Base-by-base conservation (phyloP, 1,284 basidiomycete species). In the Fomitopsis pinicola region DNA sequence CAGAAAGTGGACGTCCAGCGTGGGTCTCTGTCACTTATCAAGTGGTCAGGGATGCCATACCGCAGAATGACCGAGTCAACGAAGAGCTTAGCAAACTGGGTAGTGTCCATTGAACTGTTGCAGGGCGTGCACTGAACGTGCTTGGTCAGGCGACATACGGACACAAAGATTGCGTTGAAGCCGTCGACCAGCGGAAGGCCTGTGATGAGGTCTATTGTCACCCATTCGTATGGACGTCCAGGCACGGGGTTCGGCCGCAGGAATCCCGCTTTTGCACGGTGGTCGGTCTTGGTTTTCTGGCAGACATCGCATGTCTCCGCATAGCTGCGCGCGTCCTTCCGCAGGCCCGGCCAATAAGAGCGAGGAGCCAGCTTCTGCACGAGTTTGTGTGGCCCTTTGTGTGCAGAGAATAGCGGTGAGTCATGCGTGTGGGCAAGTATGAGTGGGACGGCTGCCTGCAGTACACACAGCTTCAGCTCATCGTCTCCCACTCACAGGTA, bases 81-180 rank as follows among this genome's bases (percentile, higher is more conserved):
- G 30, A 75, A 65, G 1, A 75, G 48, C 19, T 59, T 8, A 0
- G 69, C 70, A 3, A 60, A 66, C 40, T 63, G 65, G 53, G 63
- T 57, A 4, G 65, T 61, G 1, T 57, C 65, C 0, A 73, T 60
- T 5, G 44, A 53, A 19, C 68, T 74, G 0, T 59, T 44, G 1
- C 68, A 71, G 0, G 77, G 75, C 3, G 79, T 74, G 62, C 82
- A 78, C 19, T 73, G 65, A 0, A 70, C 72, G 61, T 71, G 69
- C 63, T 83, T 82, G 8, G 78, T 78, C 30, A 80, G 68, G 28
- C 57, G 45, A 45, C 61, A 56, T 4, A 61, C 62, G 15, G 55
- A 59, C 3, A 61, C 59, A 9, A 63, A 73, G 12, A 78, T 65
- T 1, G 76, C 67, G 61, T 77, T 72, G 5, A 78, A 75, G 0